A percentile compares a stretch with the other conserved stretches of the same genome.
Evolutionary conservation across 352 stramenopile genomes (phyloP).

Genomic region (Pythium monospermum): DNA sequence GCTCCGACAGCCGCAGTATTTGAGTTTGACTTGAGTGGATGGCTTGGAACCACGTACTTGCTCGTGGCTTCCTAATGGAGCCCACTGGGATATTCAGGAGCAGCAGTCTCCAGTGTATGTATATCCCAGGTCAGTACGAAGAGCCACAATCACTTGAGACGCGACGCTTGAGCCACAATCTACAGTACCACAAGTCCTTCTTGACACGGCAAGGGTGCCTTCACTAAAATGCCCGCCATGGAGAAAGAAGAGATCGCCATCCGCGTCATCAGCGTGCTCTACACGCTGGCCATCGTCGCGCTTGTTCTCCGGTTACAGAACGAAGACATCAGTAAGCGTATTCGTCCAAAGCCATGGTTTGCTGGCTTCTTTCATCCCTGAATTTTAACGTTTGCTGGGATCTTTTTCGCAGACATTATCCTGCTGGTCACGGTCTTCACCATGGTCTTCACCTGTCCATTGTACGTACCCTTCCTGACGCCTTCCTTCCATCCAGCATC

Average conservation of each 20-base stretch:
- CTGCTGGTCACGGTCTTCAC: constrained; percentile 77
- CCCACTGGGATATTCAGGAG: too few species aligned
- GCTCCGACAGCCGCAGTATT: too few species aligned
- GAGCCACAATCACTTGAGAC: too few species aligned
- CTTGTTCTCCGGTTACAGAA: constrained; percentile 51
- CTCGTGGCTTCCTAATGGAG: too few species aligned
- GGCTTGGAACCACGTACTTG: too few species aligned
- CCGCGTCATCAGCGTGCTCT: constrained; percentile 44
- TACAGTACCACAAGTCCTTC: too few species aligned
- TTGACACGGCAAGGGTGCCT: too few species aligned
- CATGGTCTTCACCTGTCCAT: constrained; percentile 81
- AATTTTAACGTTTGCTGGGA: background rate
- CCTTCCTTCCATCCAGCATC: background rate
- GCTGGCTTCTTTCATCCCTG: background rate
- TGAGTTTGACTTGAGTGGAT: too few species aligned
- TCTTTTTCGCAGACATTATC: constrained; percentile 40
- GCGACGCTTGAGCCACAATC: too few species aligned
- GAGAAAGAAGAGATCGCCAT: constrained; percentile 70
- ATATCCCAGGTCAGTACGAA: too few species aligned
- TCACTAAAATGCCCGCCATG: constrained; percentile 40
- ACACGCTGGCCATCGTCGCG: constrained; percentile 46
- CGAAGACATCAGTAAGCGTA: constrained; percentile 44
- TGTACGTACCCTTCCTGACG: constrained; percentile 23
- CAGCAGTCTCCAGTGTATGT: too few species aligned
- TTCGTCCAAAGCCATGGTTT: background rate